phyloP scores from a whole-genome alignment of 2,329 filamentous ascomycete genomes.

The Drechslerella dactyloides region DNA sequence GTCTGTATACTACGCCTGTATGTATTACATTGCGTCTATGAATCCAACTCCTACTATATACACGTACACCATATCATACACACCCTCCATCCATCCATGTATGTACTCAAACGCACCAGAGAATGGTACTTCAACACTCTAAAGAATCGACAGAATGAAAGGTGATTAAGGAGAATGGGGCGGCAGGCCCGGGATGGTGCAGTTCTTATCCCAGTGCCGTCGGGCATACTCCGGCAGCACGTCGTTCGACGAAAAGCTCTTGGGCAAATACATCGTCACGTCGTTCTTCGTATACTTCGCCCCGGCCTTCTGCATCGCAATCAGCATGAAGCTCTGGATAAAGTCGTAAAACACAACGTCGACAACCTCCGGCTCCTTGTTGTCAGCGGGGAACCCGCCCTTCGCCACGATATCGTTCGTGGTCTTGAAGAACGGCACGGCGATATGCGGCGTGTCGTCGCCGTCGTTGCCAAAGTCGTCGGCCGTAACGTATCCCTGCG shows the following conservation, averaged over 20 bases:
- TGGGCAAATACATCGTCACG: constrained; percentile 24
- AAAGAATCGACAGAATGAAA: no score
- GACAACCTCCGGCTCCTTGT: constrained; percentile 70
- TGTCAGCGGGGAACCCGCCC: constrained; percentile 66
- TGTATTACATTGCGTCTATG: no score
- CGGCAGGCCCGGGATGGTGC: no score
- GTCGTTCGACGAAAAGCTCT: constrained; percentile 41
- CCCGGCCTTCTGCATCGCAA: constrained; percentile 23
- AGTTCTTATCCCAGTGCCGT: constrained; percentile 37
- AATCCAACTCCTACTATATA: no score
- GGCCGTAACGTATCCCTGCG: constrained; percentile 83
- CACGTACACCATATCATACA: no score
- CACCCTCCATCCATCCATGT: no score
- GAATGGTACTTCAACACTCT: no score
- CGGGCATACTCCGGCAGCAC: constrained; percentile 43
- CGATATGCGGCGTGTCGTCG: constrained; percentile 84
- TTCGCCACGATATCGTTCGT: constrained; percentile 82
- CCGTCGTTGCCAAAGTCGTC: constrained; percentile 84
- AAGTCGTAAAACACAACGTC: constrained; percentile 94
- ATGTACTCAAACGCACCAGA: no score
- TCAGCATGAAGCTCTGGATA: constrained; percentile 78
- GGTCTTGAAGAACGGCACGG: constrained; percentile 75
- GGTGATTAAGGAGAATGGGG: no score
- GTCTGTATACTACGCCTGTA: no score
- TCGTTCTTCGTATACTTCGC: constrained; percentile 25